Evolutionary conservation across 1,139 yeast genomes (phyloP).

Genomic region (Yamadazyma songkhlaensis): DNA sequence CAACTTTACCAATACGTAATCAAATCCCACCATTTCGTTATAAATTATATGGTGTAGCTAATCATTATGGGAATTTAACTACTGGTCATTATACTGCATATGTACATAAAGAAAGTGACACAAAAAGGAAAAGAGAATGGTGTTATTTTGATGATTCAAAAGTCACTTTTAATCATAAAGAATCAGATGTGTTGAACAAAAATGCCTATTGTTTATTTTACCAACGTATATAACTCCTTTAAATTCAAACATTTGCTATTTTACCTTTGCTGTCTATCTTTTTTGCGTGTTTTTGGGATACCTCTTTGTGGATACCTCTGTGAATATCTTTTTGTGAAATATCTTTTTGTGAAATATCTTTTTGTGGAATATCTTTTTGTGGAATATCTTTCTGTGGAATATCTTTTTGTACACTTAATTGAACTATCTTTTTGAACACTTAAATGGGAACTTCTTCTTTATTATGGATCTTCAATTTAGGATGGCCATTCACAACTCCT

Average conservation of each 20-base stretch:
- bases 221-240: conserved; percentile 29
- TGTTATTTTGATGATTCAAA: conserved; percentile 74
- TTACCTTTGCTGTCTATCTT: background rate
- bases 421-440: too few relatives aligned
- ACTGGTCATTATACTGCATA: conserved; percentile 94
- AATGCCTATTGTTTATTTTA: conserved; percentile 81
- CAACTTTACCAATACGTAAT: conserved; percentile 63
- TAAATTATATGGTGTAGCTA: conserved; percentile 80
- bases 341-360: too few relatives aligned
- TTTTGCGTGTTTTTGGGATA: background rate
- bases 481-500: conserved; percentile 49
- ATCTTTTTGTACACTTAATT: too few relatives aligned
- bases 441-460: too few relatives aligned
- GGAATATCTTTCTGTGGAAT: too few relatives aligned
- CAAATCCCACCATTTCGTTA: conserved; percentile 81
- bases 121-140: conserved; percentile 52
- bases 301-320: too few relatives aligned
- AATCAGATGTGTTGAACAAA: conserved; percentile 47
- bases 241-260: background rate
- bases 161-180: conserved; percentile 41
- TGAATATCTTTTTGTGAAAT: too few relatives aligned
- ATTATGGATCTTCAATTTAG: conserved; percentile 34
- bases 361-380: too few relatives aligned
- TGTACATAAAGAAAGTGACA: conserved; percentile 55
- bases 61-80: conserved; percentile 75